phyloP scores from a whole-genome alignment of 139 green algal species.

The Chlamydomonas sp. region DNA sequence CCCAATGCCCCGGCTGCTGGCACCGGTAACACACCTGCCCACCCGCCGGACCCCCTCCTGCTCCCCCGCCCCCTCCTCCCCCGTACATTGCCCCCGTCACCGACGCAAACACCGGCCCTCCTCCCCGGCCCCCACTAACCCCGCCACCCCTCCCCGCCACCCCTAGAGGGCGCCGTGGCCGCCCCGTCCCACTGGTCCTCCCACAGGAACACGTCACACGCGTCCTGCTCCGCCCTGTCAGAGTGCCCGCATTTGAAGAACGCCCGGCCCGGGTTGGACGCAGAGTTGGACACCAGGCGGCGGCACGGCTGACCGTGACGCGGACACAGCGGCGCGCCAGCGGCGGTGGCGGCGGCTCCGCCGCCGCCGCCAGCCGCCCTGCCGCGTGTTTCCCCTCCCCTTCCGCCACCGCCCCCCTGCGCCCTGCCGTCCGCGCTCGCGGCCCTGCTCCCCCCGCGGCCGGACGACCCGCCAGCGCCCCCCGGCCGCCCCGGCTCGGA shows the following conservation, averaged over 20 bases:
- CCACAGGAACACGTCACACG: constrained; percentile 52
- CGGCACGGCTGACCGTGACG: constrained; percentile 36
- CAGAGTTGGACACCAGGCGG: constrained; percentile 14
- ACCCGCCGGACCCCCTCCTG: not conserved
- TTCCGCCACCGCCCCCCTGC: no score
- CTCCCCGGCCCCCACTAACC: not conserved
- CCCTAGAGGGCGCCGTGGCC: not conserved
- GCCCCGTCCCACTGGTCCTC: constrained; percentile 54
- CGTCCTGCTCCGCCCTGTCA: constrained; percentile 29
- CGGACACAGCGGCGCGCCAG: constrained; percentile 36
- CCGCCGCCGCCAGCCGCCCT: not conserved
- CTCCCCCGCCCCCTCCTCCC: not conserved
- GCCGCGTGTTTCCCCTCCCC: not conserved
- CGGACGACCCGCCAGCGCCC: not conserved
- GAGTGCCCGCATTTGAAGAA: constrained; percentile 50
- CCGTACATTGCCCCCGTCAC: not conserved
- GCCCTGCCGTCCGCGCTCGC: no score
- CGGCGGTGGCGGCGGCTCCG: no score
- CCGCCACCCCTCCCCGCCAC: not conserved
- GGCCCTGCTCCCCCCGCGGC: not conserved
- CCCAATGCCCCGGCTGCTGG: constrained; percentile 52
- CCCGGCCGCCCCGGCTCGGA: constrained; percentile 3
- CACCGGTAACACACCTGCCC: constrained; percentile 54
- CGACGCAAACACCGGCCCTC: not conserved
- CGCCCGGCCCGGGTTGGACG: constrained; percentile 39